Evolutionary conservation across 345 rosid species (phyloP), one percentile per base, ranked within the genome.

Genomic region (Eucalyptus fibrosa): DNA sequence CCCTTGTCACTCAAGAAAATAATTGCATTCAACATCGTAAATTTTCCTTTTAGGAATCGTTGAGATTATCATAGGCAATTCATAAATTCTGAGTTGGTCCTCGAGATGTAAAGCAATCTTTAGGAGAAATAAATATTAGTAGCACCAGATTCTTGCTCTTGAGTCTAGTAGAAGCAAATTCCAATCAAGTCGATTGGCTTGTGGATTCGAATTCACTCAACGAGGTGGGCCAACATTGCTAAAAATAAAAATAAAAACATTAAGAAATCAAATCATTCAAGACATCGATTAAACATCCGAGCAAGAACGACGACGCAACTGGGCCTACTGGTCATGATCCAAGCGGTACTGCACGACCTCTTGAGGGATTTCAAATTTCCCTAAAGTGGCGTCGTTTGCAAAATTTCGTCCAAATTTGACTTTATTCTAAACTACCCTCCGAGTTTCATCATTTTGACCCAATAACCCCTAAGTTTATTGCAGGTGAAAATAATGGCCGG

Each of bases 261-360:
- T 7, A n/a, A 65, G 37, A 65, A 7, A n/a, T n/a, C 77, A 65
- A 65, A 65, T 65, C 77, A 65, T 7, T 17, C 21, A 3, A n/a
- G 37, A 62, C 32, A 28, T 62, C 4, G 17, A 62, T 28, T 16
- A 28, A 62, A 62, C 32, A 28, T 62, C 37, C 77, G 17, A 65
- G 19, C 17, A 65, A n/a, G 77, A n/a, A 4, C 37, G 59, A 65
- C 16, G 77, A 15, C 5, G 12, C 77, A 30, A n/a, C 19, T 5
- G 40, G 77, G 77, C 37, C 21, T 15, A 30, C 0, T 1, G 0
- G 21, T 65, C 37, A n/a, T 1, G 77, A 65, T 65, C 37, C 77
- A 65, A 65, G 21, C 18, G 8, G 19, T 30, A 0, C 72, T 7
- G 9, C 37, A 30, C 34, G 72, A 30, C 19, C 72, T 14, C 5